These are phyloP conservation scores for Aspergillus cejpii DNA, from an alignment of 2,329 filamentous ascomycete species.

Conservation along the genomic window DNA sequence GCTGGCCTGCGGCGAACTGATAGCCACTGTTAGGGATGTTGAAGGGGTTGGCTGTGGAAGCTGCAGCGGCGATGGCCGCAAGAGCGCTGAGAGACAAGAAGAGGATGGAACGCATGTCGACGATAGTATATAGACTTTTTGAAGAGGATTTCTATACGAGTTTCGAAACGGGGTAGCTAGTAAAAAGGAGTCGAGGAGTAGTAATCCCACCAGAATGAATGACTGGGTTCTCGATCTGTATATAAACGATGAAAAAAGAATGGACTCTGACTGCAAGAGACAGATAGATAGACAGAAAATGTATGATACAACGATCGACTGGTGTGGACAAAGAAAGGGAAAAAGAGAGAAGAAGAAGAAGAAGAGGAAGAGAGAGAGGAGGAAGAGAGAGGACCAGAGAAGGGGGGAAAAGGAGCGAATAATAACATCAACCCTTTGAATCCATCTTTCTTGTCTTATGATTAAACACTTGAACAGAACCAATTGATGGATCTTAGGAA, in stretches of 20 bases:
- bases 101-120: slow-evolving; percentile 44
- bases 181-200: too few species aligned
- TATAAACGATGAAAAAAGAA: background rate
- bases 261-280: background rate
- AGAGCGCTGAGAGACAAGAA: slow-evolving; percentile 41
- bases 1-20: slow-evolving; percentile 42
- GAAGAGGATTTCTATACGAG: background rate
- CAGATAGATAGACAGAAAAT: background rate
- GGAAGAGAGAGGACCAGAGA: slow-evolving; percentile 7
- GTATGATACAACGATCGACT: background rate
- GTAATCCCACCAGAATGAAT: background rate
- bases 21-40: slow-evolving; percentile 41
- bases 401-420: background rate
- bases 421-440: background rate
- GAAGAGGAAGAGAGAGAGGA: slow-evolving; percentile 6
- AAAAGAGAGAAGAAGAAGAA: background rate
- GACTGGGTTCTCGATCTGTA: background rate
- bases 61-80: slow-evolving; percentile 40
- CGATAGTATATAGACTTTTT: slow-evolving; percentile 2
- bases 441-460: too few species aligned
- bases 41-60: slow-evolving; percentile 44
- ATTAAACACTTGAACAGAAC: background rate
- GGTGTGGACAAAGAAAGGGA: background rate
- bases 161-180: background rate
- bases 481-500: background rate